Conservation (phyloP, 2,329 filamentous ascomycete genomes). For the Ilyonectria sp. region DNA sequence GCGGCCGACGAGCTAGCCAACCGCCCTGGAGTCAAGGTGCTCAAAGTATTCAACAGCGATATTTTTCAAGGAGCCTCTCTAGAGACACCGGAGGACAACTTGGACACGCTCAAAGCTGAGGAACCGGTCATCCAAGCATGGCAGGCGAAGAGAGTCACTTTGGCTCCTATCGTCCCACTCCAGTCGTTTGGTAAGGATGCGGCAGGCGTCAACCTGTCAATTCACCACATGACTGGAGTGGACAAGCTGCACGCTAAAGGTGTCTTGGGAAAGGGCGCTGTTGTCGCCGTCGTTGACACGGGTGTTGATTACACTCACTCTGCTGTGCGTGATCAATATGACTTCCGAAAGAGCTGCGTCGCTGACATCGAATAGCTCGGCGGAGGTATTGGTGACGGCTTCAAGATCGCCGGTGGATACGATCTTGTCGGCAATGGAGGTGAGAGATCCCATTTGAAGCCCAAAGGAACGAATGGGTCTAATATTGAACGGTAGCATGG, state of each 20-base stretch:
- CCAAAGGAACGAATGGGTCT: background rate
- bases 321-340: background rate
- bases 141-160: slow-evolving; percentile 4
- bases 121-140: slow-evolving; percentile 5
- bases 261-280: slow-evolving; percentile 5
- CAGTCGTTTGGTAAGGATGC: slow-evolving; percentile 9
- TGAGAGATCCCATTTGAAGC: background rate
- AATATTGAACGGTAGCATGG: slow-evolving; percentile 6
- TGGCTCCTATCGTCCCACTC: background rate
- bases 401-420: slow-evolving; percentile 46
- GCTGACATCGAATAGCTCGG: slow-evolving; percentile 40
- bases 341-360: background rate
- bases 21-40: slow-evolving; percentile 4
- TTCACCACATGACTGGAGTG: slow-evolving; percentile 20
- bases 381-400: slow-evolving; percentile 44
- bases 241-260: slow-evolving; percentile 13
- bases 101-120: slow-evolving; percentile 3
- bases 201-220: slow-evolving; percentile 15
- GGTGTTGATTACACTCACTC: slow-evolving; percentile 6
- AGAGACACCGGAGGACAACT: slow-evolving; percentile 5
- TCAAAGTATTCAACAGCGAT: slow-evolving; percentile 8
- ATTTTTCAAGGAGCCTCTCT: slow-evolving; percentile 8
- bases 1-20: background rate
- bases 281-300: slow-evolving; percentile 6
- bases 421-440: slow-evolving; percentile 43